Percentiles rank a stretch among this genome's conserved stretches.
phyloP scores from a whole-genome alignment of 139 green algal species.

The Chlamydomonas sphaeroides region DNA sequence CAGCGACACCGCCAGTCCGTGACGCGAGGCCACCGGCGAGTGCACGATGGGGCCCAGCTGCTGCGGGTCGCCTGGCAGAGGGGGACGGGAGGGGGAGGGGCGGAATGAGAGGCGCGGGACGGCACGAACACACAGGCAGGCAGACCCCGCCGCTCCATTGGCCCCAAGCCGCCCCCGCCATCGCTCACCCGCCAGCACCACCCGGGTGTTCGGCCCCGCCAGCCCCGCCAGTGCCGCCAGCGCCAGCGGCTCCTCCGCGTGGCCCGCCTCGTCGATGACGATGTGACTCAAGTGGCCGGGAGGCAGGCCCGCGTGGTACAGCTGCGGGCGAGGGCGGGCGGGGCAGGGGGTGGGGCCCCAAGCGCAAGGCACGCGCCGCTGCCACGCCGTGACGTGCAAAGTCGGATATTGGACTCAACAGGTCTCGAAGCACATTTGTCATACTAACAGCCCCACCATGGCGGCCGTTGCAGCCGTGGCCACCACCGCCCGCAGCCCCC shows the following conservation, averaged over 20 bases:
- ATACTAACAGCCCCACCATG: conserved; percentile 50
- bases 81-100: neutral
- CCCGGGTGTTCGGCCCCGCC: conserved; percentile 10
- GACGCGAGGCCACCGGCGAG: conserved; percentile 21
- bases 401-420: too few species aligned
- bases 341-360: neutral
- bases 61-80: conserved; percentile 48
- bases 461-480: conserved; percentile 53
- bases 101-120: too few species aligned
- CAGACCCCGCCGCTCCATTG: neutral
- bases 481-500: conserved; percentile 43
- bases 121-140: too few species aligned
- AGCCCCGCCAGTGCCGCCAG: conserved; percentile 53
- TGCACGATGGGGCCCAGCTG: conserved; percentile 66
- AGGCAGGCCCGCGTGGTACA: conserved; percentile 52
- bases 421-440: too few species aligned
- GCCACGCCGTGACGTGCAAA: too few species aligned
- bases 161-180: too few species aligned
- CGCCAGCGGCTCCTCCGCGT: conserved; percentile 62
- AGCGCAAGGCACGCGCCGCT: too few species aligned
- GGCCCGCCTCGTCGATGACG: conserved; percentile 68
- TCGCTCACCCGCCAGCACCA: conserved; percentile 50
- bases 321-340: conserved; percentile 30
- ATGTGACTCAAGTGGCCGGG: conserved; percentile 60
- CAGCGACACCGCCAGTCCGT: conserved; percentile 36